Evolutionary conservation across 306 rosid genomes (phyloP), one percentile per base, ranked within the genome.

Genomic region (Cercis canadensis): DNA sequence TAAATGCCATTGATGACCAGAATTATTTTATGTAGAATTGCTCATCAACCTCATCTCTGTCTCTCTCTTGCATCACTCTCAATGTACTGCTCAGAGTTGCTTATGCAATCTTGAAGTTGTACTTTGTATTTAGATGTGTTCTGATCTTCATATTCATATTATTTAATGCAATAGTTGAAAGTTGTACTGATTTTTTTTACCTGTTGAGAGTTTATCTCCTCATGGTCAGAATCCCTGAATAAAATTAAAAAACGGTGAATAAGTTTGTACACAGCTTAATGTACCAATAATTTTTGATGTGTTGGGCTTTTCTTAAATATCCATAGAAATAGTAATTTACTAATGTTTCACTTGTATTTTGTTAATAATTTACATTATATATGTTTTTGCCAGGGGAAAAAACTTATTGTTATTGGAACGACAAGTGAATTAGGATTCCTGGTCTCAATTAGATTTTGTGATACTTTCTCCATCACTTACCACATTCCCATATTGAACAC

Each of bases 381-480:
- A 67, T 56, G 33, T 54, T 70, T 24, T 69, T 73, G 77, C 64
- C 85, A 94, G 99, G 97, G 97, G 34, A 94, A 91, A 82, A 94
- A 91, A 67, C 97, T 94, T 79, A 78, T 91, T 84, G 96, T 91
- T 57, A 63, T 94, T 65, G 96, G 96, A 44, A 94, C 99, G 9
- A 91, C 97, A 19, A 89, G 99, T 82, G 96, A 94, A 83, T 75
- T 89, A 57, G 81, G 73, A 77, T 94, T 94, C 85, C 74, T 94
- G 84, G 96, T 89, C 63, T 84, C 96, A 0, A 67, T 94, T 76
- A 96, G 99, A 63, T 72, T 91, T 77, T 80, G 84, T 72, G 85
- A 86, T 74, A 76, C 92, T 39, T 94, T 94, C 80, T 80, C 96
- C 5, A 88, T 87, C 77, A 84, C 92, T 43, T 91, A 89, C 85